Percentiles rank a stretch among this genome's conserved stretches.
These are phyloP conservation scores for Magnaporthiopsis incrustans DNA, from an alignment of 2,329 filamentous ascomycete species.

Conservation along the genomic window DNA sequence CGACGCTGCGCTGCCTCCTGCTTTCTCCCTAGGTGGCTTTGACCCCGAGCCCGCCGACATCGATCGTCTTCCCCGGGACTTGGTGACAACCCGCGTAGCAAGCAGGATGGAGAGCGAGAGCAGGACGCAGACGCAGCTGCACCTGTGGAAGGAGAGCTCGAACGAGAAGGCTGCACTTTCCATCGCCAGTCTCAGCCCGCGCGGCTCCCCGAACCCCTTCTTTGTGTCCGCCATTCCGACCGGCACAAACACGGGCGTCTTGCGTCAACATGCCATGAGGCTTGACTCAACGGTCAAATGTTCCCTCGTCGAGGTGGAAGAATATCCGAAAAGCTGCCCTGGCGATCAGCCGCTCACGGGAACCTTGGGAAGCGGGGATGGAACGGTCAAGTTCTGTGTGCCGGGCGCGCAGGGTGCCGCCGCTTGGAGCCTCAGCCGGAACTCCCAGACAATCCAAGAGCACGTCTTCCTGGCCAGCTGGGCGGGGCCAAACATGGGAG, in stretches of 20 bases:
- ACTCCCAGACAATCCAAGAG: background rate
- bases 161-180: background rate
- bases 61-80: background rate
- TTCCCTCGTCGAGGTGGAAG: background rate
- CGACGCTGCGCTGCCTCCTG: background rate
- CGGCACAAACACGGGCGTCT: slow-evolving; percentile 7
- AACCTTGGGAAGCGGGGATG: background rate
- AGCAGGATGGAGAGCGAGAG: background rate
- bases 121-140: background rate
- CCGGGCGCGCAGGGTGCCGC: background rate
- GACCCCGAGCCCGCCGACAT: slow-evolving; percentile 2
- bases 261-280: slow-evolving; percentile 9
- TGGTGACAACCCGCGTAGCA: background rate
- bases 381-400: slow-evolving; percentile 5
- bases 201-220: background rate
- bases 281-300: slow-evolving; percentile 6
- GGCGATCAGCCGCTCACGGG: background rate
- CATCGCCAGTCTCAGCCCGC: background rate
- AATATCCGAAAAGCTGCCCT: background rate
- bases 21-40: background rate
- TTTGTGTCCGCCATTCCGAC: slow-evolving; percentile 7
- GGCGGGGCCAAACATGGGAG: background rate
- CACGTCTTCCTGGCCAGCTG: slow-evolving; percentile 2
- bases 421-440: background rate
- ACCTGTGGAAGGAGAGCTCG: background rate